A percentile compares a stretch with the other conserved stretches of the same genome.
Evolutionary conservation across 2,329 filamentous ascomycete species (phyloP).

Genomic region (Malbranchea cinnamomea): DNA sequence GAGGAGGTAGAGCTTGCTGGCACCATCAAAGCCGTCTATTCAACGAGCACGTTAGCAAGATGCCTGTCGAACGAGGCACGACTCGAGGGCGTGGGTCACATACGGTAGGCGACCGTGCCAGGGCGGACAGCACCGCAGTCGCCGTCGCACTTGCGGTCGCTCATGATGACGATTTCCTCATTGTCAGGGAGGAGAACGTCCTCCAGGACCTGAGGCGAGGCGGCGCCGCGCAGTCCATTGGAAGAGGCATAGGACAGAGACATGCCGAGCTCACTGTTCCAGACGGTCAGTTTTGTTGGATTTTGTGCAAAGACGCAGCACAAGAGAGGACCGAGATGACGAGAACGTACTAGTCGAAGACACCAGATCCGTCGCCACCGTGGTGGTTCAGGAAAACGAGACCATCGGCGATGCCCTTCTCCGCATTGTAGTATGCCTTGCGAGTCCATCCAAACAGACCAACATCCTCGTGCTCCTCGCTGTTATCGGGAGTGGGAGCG

Average conservation of each 20-base stretch:
- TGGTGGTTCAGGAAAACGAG: slow-evolving; percentile 45
- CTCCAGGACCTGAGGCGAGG: slow-evolving; percentile 34
- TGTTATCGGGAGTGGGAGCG: slow-evolving; percentile 6
- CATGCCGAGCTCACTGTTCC: slow-evolving; percentile 36
- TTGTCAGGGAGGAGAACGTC: slow-evolving; percentile 36
- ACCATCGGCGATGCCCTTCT: slow-evolving; percentile 31
- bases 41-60: slow-evolving; percentile 2
- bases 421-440: slow-evolving; percentile 35
- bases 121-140: slow-evolving; percentile 36
- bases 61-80: too few relatives aligned
- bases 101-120: slow-evolving; percentile 37
- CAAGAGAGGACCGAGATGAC: too few relatives aligned
- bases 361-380: slow-evolving; percentile 41
- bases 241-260: slow-evolving; percentile 41
- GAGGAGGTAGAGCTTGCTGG: slow-evolving; percentile 57
- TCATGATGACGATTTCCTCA: slow-evolving; percentile 38
- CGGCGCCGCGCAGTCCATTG: slow-evolving; percentile 32
- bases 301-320: too few relatives aligned
- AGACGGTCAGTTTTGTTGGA: too few relatives aligned
- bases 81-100: slow-evolving; percentile 10
- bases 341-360: slow-evolving; percentile 33
- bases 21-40: slow-evolving; percentile 50
- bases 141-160: slow-evolving; percentile 33
- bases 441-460: slow-evolving; percentile 25
- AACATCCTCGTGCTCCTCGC: slow-evolving; percentile 8